Conservation (phyloP, 2,329 filamentous ascomycete genomes). For the Fusarium chuoi region DNA sequence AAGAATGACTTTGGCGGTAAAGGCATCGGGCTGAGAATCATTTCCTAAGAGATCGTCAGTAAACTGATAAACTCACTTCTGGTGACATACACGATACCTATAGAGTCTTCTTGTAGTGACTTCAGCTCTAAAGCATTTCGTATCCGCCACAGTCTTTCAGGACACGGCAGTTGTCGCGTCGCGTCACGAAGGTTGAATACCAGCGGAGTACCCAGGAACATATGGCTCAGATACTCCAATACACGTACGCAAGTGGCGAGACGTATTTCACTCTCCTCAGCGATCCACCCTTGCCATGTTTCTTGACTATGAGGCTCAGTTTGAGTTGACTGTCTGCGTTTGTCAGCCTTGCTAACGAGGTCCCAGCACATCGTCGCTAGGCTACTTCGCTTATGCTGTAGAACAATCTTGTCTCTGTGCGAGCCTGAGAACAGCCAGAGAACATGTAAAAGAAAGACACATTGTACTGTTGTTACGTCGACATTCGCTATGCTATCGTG, state of each 20-base stretch:
- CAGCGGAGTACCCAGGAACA: not conserved
- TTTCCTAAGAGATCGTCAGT: rapidly evolving
- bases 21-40: rapidly evolving
- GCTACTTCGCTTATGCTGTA: not conserved
- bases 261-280: not conserved
- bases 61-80: rapidly evolving
- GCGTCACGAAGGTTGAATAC: not conserved
- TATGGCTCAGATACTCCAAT: not conserved
- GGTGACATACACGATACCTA: not conserved
- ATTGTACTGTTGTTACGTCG: not conserved
- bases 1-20: not conserved
- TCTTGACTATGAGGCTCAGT: rapidly evolving
- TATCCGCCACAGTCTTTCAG: not conserved
- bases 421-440: not conserved
- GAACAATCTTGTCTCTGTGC: not conserved
- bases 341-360: not conserved
- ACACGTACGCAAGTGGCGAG: not conserved
- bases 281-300: rapidly evolving
- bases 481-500: not conserved
- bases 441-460: not conserved
- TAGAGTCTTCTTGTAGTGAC: rapidly evolving
- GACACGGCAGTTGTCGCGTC: not conserved
- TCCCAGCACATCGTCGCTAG: not conserved
- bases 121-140: not conserved
- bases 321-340: not conserved